A percentile compares a stretch with the other conserved stretches of the same genome.
phyloP scores from a whole-genome alignment of 2,329 filamentous ascomycete genomes.

The Ascochyta viciae-villosae region DNA sequence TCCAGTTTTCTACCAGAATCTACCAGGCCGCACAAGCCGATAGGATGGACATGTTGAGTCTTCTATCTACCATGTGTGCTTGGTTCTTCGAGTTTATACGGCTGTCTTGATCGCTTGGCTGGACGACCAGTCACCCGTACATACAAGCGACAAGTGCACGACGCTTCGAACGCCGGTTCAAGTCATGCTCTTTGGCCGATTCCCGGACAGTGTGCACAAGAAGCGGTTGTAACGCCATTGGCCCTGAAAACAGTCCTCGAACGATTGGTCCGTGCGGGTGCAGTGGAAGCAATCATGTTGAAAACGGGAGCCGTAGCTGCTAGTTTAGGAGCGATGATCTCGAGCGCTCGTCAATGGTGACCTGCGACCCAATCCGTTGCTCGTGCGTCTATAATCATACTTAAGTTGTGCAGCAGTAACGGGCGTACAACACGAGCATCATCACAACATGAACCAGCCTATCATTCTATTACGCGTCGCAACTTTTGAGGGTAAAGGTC shows the following conservation, averaged over 20 bases:
- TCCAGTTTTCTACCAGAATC: not conserved
- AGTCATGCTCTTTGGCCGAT: slow-evolving; percentile 27
- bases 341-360: slow-evolving; percentile 26
- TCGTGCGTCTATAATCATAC: slow-evolving; percentile 28
- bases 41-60: not conserved
- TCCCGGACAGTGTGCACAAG: slow-evolving; percentile 33
- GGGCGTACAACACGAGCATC: slow-evolving; percentile 40
- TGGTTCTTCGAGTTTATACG: not conserved
- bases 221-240: slow-evolving; percentile 37
- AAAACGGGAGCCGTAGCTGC: not conserved
- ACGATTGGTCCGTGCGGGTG: slow-evolving; percentile 46
- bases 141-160: not conserved
- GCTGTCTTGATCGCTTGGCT: not conserved
- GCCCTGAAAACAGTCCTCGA: slow-evolving; percentile 35
- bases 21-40: not conserved
- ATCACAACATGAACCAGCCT: slow-evolving; percentile 33
- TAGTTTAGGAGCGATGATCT: slow-evolving; percentile 16
- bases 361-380: slow-evolving; percentile 1
- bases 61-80: not conserved
- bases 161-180: slow-evolving; percentile 30
- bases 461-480: slow-evolving; percentile 30
- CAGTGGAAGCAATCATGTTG: slow-evolving; percentile 31
- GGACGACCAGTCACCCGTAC: not conserved
- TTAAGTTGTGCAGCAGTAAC: slow-evolving; percentile 16
- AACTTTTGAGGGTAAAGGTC: slow-evolving; percentile 21